Percentiles rank a stretch among this genome's conserved stretches.
These are phyloP conservation scores for Aspergillus sp. DNA, from an alignment of 2,329 filamentous ascomycete species.

Conservation along the genomic window DNA sequence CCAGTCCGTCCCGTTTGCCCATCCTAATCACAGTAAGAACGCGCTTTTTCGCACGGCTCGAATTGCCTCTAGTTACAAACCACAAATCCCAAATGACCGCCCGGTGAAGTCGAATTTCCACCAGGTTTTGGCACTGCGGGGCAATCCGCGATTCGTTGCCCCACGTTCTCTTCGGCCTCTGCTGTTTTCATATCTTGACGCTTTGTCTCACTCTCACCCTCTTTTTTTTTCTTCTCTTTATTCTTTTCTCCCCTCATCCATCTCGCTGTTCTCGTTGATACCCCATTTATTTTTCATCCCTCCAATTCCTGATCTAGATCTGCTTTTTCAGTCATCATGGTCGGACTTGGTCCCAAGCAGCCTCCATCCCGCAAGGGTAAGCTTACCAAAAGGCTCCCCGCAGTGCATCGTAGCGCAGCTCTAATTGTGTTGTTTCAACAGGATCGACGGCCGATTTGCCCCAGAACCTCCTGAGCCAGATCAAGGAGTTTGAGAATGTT, in stretches of 20 bases:
- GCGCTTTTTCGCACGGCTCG: too few species aligned
- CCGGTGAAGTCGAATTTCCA: too few species aligned
- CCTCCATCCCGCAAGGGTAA: slow-evolving; percentile 69
- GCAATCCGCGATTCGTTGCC: slow-evolving; percentile 12
- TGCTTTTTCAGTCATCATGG: slow-evolving; percentile 47
- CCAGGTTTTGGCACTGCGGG: background rate
- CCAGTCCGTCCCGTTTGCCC: too few species aligned
- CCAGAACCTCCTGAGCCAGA: slow-evolving; percentile 74
- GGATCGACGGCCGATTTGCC: slow-evolving; percentile 90
- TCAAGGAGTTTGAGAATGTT: slow-evolving; percentile 74
- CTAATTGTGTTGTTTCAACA: slow-evolving; percentile 29
- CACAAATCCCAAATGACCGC: too few species aligned
- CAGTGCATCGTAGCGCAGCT: slow-evolving; percentile 2
- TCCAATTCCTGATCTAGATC: background rate
- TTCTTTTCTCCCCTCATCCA: slow-evolving; percentile 1
- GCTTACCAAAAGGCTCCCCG: slow-evolving; percentile 28
- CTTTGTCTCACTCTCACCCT: slow-evolving; percentile 13
- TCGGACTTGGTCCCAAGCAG: slow-evolving; percentile 59
- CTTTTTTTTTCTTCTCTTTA: slow-evolving; percentile 1
- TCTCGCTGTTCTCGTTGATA: background rate
- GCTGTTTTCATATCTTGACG: slow-evolving; percentile 1
- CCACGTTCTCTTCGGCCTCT: slow-evolving; percentile 11
- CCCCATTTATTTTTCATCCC: slow-evolving; percentile 1
- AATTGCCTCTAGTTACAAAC: too few species aligned
- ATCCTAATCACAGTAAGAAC: too few species aligned